Percentiles rank a stretch among this genome's conserved stretches.
These are phyloP conservation scores for Fusarium sp. DNA, from an alignment of 2,329 filamentous ascomycete species.

Conservation along the genomic window DNA sequence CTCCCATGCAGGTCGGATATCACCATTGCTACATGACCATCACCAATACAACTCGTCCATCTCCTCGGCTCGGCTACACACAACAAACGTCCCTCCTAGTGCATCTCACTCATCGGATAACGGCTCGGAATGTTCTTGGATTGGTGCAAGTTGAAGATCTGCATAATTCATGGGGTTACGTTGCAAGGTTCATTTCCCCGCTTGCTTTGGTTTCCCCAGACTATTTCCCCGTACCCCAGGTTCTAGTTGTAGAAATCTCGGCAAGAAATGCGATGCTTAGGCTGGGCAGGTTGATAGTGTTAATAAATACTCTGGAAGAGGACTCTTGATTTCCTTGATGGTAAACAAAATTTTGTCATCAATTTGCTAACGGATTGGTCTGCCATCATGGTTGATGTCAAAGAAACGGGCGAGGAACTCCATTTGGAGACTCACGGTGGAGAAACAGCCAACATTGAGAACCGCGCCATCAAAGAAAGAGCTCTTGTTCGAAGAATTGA, in stretches of 20 bases:
- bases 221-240: not conserved
- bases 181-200: conserved; percentile 12
- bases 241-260: not conserved
- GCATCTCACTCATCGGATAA: not conserved
- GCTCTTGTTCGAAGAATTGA: conserved; percentile 8
- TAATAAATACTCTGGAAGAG: not conserved
- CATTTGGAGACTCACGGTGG: conserved; percentile 6
- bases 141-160: not conserved
- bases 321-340: not conserved
- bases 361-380: not conserved
- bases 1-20: conserved; percentile 4
- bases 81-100: not conserved
- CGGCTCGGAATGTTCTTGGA: not conserved
- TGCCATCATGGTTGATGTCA: not conserved
- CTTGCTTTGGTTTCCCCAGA: conserved; percentile 9
- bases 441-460: not conserved
- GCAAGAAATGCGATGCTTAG: not conserved
- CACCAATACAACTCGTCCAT: not conserved
- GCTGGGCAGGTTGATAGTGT: not conserved
- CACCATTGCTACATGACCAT: not conserved
- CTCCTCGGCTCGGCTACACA: not conserved
- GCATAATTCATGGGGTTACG: not conserved
- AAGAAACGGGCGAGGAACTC: not conserved
- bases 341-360: too few species aligned
- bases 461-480: conserved; percentile 4